Evolutionary conservation across 208 protist genomes (phyloP).

Genomic region (Leishmania braziliensis): DNA sequence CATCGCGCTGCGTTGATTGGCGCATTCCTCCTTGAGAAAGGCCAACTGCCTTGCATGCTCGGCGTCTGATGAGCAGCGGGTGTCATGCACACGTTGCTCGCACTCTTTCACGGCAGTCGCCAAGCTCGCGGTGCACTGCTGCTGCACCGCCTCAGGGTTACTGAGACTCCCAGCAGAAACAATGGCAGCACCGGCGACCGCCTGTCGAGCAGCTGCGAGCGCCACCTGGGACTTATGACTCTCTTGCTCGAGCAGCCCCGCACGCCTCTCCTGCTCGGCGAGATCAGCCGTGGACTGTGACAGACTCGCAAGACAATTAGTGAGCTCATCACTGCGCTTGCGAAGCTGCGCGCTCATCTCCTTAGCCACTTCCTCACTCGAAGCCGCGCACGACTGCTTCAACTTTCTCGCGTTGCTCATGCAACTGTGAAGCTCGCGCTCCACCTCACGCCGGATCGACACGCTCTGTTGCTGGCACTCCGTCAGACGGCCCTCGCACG

Average conservation of each 20-base stretch:
- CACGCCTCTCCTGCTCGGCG: background rate
- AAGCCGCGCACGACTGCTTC: background rate
- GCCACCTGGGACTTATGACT: background rate
- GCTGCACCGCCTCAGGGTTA: conserved; percentile 14
- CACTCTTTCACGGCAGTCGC: background rate
- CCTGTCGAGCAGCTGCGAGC: conserved; percentile 4
- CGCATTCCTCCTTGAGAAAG: conserved; percentile 16
- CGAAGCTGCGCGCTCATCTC: conserved; percentile 5
- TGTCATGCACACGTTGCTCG: background rate
- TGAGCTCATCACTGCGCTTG: background rate
- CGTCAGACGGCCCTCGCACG: background rate
- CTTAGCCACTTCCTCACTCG: background rate
- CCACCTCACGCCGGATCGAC: background rate
- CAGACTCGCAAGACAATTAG: background rate
- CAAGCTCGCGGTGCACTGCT: conserved; percentile 16
- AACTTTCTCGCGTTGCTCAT: background rate
- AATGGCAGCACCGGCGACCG: background rate
- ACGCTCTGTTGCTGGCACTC: conserved; percentile 8
- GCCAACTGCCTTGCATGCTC: conserved; percentile 12
- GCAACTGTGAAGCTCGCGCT: background rate
- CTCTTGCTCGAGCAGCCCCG: conserved; percentile 3
- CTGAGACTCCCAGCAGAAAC: conserved; percentile 7
- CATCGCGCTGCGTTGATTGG: background rate
- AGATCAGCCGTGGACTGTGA: background rate
- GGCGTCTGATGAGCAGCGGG: background rate